A percentile compares a stretch with the other conserved stretches of the same genome.
Conservation (phyloP, 306 rosid genomes). For the Cucurbita argyrosperma region DNA sequence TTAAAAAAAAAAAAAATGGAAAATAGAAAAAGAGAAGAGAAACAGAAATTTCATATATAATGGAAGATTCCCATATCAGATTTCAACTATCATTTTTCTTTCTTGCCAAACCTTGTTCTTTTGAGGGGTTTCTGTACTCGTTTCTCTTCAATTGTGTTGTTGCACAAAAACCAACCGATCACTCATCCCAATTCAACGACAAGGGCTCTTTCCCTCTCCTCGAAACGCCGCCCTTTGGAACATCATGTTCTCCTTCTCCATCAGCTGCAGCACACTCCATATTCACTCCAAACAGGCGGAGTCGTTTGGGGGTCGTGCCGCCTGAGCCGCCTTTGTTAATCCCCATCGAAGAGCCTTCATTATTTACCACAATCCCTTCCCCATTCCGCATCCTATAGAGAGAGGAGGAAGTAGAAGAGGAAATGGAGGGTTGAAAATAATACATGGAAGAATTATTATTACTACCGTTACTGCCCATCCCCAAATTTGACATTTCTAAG, state of each 20-base stretch:
- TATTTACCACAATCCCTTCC: not conserved
- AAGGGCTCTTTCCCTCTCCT: slow-evolving; percentile 7
- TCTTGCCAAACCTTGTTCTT: not conserved
- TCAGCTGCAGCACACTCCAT: slow-evolving; percentile 5
- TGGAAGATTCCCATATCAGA: not conserved
- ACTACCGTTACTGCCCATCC: not conserved
- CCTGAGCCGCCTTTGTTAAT: not conserved
- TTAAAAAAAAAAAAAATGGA: not conserved
- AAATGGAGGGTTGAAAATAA: not conserved
- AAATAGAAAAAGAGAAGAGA: not conserved
- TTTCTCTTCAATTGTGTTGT: not conserved
- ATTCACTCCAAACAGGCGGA: slow-evolving; percentile 11
- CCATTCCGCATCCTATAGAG: not conserved
- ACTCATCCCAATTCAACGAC: not conserved
- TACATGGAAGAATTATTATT: not conserved
- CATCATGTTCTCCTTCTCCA: not conserved
- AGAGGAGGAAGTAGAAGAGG: not conserved
- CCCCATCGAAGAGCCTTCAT: not conserved
- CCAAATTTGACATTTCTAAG: not conserved
- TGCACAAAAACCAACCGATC: not conserved
- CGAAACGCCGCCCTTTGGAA: not conserved
- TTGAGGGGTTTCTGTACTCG: not conserved
- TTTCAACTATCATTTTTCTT: not conserved
- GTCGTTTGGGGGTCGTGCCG: not conserved
- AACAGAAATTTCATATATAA: not conserved